Evolutionary conservation across 805 yeast species (phyloP), one percentile per base, ranked within the genome.

Genomic region (Pichia cabralensis): DNA sequence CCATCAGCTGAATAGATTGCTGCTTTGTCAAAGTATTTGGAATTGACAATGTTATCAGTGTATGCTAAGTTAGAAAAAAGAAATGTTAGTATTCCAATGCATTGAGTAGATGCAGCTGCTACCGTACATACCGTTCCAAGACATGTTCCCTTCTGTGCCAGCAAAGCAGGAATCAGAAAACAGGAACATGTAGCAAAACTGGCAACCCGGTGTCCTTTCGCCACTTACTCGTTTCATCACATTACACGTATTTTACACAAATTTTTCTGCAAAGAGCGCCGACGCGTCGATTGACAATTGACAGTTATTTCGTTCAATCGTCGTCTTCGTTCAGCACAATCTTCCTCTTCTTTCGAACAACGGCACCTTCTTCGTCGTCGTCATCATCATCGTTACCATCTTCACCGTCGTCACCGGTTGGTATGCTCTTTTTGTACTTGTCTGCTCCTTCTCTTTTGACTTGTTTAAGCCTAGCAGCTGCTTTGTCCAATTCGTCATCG

Each of bases 1-100:
- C 98, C 98, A 11, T 94, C 95, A 47, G 82, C 80, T 8, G 96
- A 88, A 62, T 82, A 88, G 47, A 92, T 75, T 27, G 94, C 92
- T 22, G 97, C 96, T 58, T 76, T 76, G 64, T 89, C 96, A 46
- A 92, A 69, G 59, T 83, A 84, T 43, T 85, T 84, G 33, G 96
- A 81, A 37, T 79, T 82, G 46, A 81, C 64, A 48, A 92, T 76
- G 64, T 86, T 89, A 58, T 92, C 97, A 36, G 96, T 86, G 71
- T 92, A 92, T 41, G 96, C 96, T 86, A n/a, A n/a, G 38, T 31
- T 23, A 17, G 4, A 5, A 28, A 17, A 18, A 18, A 28, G 9
- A 8, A 17, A n/a, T 26, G 17, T 19, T 17, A 27, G 22, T 16
- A 13, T 9, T 14, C 12, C 8, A 3, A 16, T 4, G 6, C 10